phyloP scores from a whole-genome alignment of 164 flowering plant species.

The Akebia trifoliata region DNA sequence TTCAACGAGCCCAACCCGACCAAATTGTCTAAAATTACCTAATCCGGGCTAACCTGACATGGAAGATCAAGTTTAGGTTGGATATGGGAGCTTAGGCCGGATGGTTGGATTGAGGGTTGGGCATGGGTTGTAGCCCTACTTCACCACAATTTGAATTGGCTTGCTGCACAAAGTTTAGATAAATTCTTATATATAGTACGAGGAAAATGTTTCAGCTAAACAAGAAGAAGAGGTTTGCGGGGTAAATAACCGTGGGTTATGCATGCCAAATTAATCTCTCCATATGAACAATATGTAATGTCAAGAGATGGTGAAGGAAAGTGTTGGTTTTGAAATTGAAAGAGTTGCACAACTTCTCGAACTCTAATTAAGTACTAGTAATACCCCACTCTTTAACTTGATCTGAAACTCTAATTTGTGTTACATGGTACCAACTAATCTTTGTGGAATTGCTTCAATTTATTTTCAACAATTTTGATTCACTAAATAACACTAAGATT shows the following conservation, averaged over 20 bases:
- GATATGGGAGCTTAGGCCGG: no score
- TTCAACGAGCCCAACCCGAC: no score
- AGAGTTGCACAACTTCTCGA: constrained; percentile 84
- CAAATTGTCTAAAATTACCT: no score
- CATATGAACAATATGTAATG: constrained; percentile 96
- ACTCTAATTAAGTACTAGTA: constrained; percentile 92
- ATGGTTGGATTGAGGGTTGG: no score
- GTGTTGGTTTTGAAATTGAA: constrained; percentile 99
- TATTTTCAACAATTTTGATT: no score
- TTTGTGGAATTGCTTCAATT: no score
- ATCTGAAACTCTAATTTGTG: neutral
- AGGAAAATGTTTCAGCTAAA: constrained; percentile 79
- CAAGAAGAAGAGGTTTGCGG: constrained; percentile 97
- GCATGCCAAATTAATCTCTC: constrained; percentile 98
- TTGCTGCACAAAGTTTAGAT: constrained; percentile 97
- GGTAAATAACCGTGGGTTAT: constrained; percentile 91
- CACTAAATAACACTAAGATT: no score
- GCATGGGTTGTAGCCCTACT: no score
- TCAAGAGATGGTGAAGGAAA: constrained; percentile 97
- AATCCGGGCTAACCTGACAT: no score
- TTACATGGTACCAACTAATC: no score
- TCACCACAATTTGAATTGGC: constrained; percentile 92
- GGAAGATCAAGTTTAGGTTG: no score
- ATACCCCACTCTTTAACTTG: constrained; percentile 4
- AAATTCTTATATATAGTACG: constrained; percentile 90